These are phyloP conservation scores for Silybum marianum DNA, from an alignment of 129 eudicot genomes.

Conservation along the genomic window DNA sequence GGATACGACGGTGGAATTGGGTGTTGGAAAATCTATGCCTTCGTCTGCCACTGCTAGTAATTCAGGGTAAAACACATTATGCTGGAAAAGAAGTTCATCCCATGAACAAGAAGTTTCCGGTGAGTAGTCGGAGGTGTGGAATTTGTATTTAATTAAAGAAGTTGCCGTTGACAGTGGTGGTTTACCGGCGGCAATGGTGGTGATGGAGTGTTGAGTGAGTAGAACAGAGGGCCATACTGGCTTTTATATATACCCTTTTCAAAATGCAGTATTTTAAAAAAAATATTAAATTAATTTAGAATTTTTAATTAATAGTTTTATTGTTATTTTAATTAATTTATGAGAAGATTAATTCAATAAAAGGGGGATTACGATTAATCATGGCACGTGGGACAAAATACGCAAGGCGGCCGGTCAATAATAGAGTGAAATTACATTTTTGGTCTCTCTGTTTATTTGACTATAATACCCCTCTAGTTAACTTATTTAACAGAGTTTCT, in stretches of 20 bases:
- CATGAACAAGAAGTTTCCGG: conserved; percentile 49
- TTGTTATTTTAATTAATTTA: not conserved
- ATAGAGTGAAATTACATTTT: too few species aligned
- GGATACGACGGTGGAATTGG: conserved; percentile 11
- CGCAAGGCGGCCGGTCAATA: conserved; percentile 55
- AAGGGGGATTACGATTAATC: not conserved
- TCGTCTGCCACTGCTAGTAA: conserved; percentile 27
- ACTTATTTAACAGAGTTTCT: too few species aligned
- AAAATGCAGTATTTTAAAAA: not conserved
- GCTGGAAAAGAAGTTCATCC: conserved; percentile 41
- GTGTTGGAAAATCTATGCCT: not conserved
- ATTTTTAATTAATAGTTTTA: not conserved
- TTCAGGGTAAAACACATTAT: conserved; percentile 36
- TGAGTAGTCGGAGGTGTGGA: conserved; percentile 24
- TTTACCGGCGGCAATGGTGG: not conserved
- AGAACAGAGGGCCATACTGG: not conserved
- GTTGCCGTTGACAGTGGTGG: conserved; percentile 35
- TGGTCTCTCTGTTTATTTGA: too few species aligned
- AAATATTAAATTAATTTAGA: not conserved
- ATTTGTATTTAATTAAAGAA: conserved; percentile 18
- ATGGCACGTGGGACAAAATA: conserved; percentile 49
- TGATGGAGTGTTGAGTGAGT: not conserved
- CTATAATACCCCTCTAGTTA: too few species aligned
- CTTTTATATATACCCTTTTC: conserved; percentile 6
- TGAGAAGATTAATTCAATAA: not conserved